Evolutionary conservation across 1,284 basidiomycete species (phyloP), one percentile per base, ranked within the genome.

Genomic region (Trichosporon coremiiforme): DNA sequence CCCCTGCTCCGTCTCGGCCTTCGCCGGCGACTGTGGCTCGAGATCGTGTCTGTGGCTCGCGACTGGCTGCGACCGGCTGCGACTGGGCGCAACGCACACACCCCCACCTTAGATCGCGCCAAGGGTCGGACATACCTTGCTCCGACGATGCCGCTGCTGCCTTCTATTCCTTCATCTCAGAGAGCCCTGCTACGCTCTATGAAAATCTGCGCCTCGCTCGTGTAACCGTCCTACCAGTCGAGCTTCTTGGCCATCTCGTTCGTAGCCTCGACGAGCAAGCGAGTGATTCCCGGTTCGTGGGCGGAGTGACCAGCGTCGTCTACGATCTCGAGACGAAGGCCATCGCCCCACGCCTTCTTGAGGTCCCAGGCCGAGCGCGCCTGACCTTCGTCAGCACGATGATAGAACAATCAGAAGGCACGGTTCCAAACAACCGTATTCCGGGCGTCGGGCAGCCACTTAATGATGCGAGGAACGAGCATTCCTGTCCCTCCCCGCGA

Each of bases 281-380:
- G 89, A 22, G 89, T 85, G 20, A 86, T 95, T 4, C 91, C 91
- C 0, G 86, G 82, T 84, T 98, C 95, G 64, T 90, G 88, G 22
- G 93, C 88, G 22, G 91, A 93, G 81, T 98, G 95, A 0, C 95
- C 95, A 4, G 94, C 94, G 82, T 95, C 93, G n/a, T 91, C 89
- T 20, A 96, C 90, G 62, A 97, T 87, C 75, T 89, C 86, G 20
- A 95, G 88, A 20, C 89, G 85, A 4, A 73, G 71, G 25, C 60
- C 66, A 77, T 95, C 91, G 2, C 93, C 92, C 88, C 91, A 95
- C 3, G 85, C 88, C 84, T 90, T 90, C 86, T 94, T 92, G 66
- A 95, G 85, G 7, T 86, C 88, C 79, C 88, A 90, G 10, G 93
- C 92, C 2, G 70, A 71, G 41, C 64, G 65, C 15, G 72, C 47